These are phyloP conservation scores for Neurospora sp. DNA, from an alignment of 495 filamentous ascomycete genomes.

Conservation along the genomic window DNA sequence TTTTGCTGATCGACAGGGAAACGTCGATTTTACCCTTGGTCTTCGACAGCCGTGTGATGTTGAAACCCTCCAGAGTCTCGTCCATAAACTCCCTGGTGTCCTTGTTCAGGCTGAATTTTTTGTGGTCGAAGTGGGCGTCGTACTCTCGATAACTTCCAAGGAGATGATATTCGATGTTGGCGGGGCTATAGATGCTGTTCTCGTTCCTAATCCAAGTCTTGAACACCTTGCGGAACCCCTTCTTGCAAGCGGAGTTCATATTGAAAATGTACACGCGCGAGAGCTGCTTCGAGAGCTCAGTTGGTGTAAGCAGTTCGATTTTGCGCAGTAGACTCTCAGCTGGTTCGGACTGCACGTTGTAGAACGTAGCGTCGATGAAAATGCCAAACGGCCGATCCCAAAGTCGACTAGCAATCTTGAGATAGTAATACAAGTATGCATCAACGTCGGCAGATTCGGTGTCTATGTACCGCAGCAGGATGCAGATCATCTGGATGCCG, in stretches of 20 bases:
- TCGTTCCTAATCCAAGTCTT: conserved; percentile 45
- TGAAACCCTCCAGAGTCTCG: conserved; percentile 52
- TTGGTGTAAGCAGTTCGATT: conserved; percentile 46
- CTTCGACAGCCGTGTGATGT: conserved; percentile 52
- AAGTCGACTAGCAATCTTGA: conserved; percentile 57
- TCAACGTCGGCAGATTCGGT: conserved; percentile 49
- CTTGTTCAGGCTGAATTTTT: conserved; percentile 51
- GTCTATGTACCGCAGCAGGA: conserved; percentile 54
- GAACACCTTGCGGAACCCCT: conserved; percentile 51
- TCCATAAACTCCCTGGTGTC: conserved; percentile 56
- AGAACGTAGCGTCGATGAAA: conserved; percentile 56
- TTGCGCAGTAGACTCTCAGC: conserved; percentile 49
- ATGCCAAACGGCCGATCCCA: conserved; percentile 58
- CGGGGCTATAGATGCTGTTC: conserved; percentile 42
- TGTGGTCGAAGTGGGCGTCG: conserved; percentile 53
- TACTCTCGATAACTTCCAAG: conserved; percentile 50
- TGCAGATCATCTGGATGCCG: conserved; percentile 54
- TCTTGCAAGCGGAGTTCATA: conserved; percentile 54
- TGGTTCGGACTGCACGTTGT: conserved; percentile 48
- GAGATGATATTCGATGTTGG: conserved; percentile 51
- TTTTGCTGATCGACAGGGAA: conserved; percentile 50
- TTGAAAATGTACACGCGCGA: conserved; percentile 54
- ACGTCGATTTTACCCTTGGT: conserved; percentile 58
- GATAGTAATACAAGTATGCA: conserved; percentile 50
- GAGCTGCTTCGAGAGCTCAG: conserved; percentile 45